Base-by-base conservation (phyloP, 2,329 filamentous ascomycete genomes). In the Leptosphaerulina australis region DNA sequence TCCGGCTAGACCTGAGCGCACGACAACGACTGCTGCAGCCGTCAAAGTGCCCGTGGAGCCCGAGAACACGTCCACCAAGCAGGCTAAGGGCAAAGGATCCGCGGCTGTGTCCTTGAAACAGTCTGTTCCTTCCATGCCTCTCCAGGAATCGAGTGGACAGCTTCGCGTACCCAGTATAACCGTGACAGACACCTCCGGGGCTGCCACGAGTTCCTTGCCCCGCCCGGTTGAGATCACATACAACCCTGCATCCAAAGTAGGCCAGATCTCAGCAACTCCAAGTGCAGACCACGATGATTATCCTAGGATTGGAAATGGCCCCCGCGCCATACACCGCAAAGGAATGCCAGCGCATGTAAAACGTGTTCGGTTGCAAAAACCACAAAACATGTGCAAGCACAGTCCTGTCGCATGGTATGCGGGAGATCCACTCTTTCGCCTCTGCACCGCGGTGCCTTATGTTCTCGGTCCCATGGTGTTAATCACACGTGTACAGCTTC, bases 381-480 rank as follows among this genome's bases (percentile, higher is more conserved):
- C 10, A 12, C 7, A 12, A 10, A 28, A 45, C 11, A 31, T 44
- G 35, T 8, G 14, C 18, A 3, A 31, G n/a, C 31, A 40, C n/a
- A 28, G 20, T 17, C 14, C 31, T 12, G 6, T 45, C 9, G 35
- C 41, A 2, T 22, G 6, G 26, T 45, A 51, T 22, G 48, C 48
- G n/a, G 48, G 48, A 26, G 35, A 40, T 2, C 24, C 35, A 5
- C 41, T 51, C 25, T 51, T 38, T 25, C 29, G 20, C 3, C 40
- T 51, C n/a, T 30, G 48, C 14, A 15, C n/a, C 11, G 26, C 48
- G 11, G 31, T 39, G 6, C 48, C 48, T 1, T 51, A 51, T 30
- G 14, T 51, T 9, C 48, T 51, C 10, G 48, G 43, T 21, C 36
- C 48, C 7, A 30, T 14, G 7, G 25, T 22, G 5, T 17, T 45